These are phyloP conservation scores for Chamaecrista fasciculata DNA, from an alignment of 306 rosid genomes.

Conservation along the genomic window DNA sequence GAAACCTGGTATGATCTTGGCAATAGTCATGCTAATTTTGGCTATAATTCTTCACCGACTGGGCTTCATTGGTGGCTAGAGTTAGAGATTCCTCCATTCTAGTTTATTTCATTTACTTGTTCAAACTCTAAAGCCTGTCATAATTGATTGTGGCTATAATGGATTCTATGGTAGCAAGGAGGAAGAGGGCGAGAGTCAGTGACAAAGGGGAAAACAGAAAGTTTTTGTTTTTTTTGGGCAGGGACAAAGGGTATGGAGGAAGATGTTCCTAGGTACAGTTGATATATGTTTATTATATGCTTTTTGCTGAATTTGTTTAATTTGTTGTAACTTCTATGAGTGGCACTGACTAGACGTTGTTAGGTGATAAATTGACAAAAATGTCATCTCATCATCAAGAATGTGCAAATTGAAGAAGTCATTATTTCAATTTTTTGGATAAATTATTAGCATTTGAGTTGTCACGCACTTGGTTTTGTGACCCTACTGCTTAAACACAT, in stretches of 20 bases:
- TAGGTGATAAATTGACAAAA: constrained; percentile 21
- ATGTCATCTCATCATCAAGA: constrained; percentile 29
- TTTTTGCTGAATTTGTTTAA: constrained; percentile 18
- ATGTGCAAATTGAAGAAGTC: constrained; percentile 21
- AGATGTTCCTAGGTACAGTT: neutral
- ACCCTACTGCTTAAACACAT: constrained; percentile 20
- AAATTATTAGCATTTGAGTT: constrained; percentile 19
- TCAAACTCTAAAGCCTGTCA: constrained; percentile 8
- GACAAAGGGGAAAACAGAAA: constrained; percentile 16
- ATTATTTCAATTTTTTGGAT: constrained; percentile 11
- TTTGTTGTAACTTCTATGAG: constrained; percentile 4
- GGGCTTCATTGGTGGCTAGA: constrained; percentile 86
- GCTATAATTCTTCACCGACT: constrained; percentile 79
- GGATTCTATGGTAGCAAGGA: neutral
- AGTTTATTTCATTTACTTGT: constrained; percentile 13
- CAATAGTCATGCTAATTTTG: constrained; percentile 78
- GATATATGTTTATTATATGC: neutral
- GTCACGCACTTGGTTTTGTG: constrained; percentile 15
- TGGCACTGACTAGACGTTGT: neutral
- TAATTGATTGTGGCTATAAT: constrained; percentile 10
- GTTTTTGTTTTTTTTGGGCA: neutral
- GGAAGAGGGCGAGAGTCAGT: constrained; percentile 18
- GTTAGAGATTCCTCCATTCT: neutral
- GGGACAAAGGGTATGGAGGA: neutral
- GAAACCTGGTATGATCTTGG: constrained; percentile 70